Base-by-base conservation (phyloP, 129 eudicot species). In the Pittosporum tobira region DNA sequence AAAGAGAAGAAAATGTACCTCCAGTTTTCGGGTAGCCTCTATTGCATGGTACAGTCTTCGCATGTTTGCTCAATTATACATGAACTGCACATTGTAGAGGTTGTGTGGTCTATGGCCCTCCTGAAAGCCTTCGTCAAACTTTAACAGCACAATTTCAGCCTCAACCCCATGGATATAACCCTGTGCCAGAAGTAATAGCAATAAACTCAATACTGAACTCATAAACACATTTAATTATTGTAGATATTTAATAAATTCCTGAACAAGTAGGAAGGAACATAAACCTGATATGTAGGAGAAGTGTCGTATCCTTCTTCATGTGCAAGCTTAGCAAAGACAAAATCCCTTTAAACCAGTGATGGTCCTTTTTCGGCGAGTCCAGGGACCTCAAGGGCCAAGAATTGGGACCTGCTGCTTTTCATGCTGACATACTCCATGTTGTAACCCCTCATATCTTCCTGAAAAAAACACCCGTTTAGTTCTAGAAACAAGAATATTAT, bases 131-230 rank as follows among this genome's bases (percentile, higher is more conserved):
- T 69, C 57, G 28, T 77, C 81, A 73, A 91, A 91, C 43, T 69
- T 76, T 52, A 91, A 34, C 45, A 38, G 73, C 11, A 91, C 76
- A 72, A 86, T 90, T 72, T 91, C 98, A 56, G 98, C 90, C 77
- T 91, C 98, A 25, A 91, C 98, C 24, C 94, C 81, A 63, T 76
- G 71, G 60, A 91, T 83, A 57, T 63, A 68, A 52, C 98, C 98
- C 98, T 91, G 81, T 57, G 21, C n/a, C n/a, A 26, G 66, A 47
- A 26, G 67, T n/a, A n/a, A n/a, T 22, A 36, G 59, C 31, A 18
- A 56, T 22, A 56, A 18, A 21, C 31, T 31, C 15, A 6, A 56
- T 53, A 22, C 27, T 18, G 7, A 34, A 34, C 40, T 5, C 7
- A 34, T n/a, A n/a, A n/a, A n/a, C n/a, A n/a, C n/a, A n/a, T n/a